Evolutionary conservation across 2,329 filamentous ascomycete species (phyloP), one percentile per base, ranked within the genome.

Genomic region (Ceratocystis eucalypticola): DNA sequence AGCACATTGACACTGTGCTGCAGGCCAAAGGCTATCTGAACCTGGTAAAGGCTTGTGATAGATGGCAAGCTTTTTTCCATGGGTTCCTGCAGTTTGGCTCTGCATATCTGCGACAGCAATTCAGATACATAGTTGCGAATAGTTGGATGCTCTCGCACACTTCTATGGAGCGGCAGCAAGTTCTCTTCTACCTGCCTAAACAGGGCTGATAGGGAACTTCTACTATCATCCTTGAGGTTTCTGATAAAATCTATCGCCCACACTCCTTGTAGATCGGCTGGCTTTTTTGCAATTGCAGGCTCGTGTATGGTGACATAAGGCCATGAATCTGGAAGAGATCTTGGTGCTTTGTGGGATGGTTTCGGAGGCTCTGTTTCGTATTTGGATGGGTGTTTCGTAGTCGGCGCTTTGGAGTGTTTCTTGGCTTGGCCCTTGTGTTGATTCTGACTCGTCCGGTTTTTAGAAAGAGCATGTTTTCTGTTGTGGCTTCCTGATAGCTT

Each of bases 41-140:
- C 28, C 28, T 65, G 62, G 59, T 64, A 63, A 15, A 68, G 22
- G 25, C 68, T 61, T n/a, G 66, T 64, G 12, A 63, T 28, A 44
- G 62, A 65, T 2, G 68, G 68, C 20, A 30, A 37, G 45, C 44
- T 53, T 30, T 20, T 33, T 28, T 59, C 20, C 25, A 33, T 33
- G 3, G 63, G 37, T 10, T 65, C 45, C 17, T 55, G 50, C 37
- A 50, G 57, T 55, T 67, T 69, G 12, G 46, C 64, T 20, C 28
- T 37, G 30, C 55, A 25, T 15, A 68, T 55, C 5, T 25, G 25
- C 28, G 48, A 45, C n/a, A 66, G 62, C 63, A 68, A 15, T 20
- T 20, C 28, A 25, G 53, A 53, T 20, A 65, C 55, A 17, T 55
- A 7, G 15, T 41, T 45, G 20, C 59, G 22, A 44, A 64, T 55